Evolutionary conservation across 1,139 yeast species (phyloP).

Genomic region (Diutina catenulata): DNA sequence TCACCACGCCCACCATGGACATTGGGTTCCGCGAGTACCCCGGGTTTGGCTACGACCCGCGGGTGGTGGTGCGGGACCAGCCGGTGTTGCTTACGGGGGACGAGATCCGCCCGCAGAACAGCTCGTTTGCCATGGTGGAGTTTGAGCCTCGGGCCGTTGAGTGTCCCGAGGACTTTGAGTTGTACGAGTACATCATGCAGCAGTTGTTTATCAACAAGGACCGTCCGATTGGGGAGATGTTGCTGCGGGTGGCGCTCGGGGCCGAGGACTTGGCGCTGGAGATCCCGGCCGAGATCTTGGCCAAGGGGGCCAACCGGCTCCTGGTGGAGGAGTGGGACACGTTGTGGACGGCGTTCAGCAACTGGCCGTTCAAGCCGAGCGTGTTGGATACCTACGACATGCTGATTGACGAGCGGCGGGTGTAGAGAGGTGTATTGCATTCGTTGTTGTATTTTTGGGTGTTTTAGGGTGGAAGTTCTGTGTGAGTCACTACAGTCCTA

Average conservation of each 20-base stretch:
- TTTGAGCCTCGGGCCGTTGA: conserved; percentile 35
- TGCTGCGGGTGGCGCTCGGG: conserved; percentile 67
- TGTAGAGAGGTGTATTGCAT: too few species aligned
- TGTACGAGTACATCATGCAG: conserved; percentile 58
- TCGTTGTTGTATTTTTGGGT: too few species aligned
- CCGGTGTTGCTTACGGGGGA: conserved; percentile 20
- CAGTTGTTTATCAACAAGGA: conserved; percentile 46
- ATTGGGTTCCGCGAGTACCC: conserved; percentile 13
- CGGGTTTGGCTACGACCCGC: conserved; percentile 22
- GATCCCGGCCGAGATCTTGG: conserved; percentile 24
- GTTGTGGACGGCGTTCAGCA: conserved; percentile 40
- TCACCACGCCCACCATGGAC: conserved; percentile 15
- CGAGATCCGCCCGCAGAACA: conserved; percentile 16
- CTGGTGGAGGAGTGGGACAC: conserved; percentile 40
- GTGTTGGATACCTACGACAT: background rate
- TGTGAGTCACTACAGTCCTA: too few species aligned
- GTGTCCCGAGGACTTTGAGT: conserved; percentile 33
- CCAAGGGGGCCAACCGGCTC: conserved; percentile 37
- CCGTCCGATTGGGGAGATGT: conserved; percentile 34
- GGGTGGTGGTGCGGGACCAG: conserved; percentile 24
- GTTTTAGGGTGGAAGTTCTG: too few species aligned
- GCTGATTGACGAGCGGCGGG: background rate
- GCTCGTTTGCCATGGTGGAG: conserved; percentile 42
- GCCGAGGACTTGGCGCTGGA: conserved; percentile 49
- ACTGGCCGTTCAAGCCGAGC: conserved; percentile 83